Percentiles rank a stretch among this genome's conserved stretches.
phyloP scores from a whole-genome alignment of 768 basidiomycete genomes.

The Serendipita vermifera region DNA sequence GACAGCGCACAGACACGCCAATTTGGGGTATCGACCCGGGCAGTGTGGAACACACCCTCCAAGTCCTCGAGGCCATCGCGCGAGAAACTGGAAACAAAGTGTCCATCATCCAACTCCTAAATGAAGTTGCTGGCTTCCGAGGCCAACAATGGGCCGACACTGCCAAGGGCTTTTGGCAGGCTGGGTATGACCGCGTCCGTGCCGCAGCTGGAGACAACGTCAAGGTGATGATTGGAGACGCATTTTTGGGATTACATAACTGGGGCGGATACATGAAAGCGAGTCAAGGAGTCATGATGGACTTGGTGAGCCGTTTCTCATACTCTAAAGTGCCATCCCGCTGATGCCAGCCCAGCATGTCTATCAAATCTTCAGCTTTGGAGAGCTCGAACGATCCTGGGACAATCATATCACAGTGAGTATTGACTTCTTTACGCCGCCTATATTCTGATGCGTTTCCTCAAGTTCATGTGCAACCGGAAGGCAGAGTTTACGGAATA shows the following conservation, averaged over 20 bases:
- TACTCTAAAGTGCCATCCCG: not conserved
- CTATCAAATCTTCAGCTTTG: constrained; percentile 58
- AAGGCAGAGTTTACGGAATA: constrained; percentile 34
- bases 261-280: constrained; percentile 48
- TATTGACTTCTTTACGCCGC: constrained; percentile 9
- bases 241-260: constrained; percentile 49
- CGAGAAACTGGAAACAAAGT: constrained; percentile 42
- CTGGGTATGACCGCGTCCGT: constrained; percentile 48
- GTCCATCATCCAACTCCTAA: constrained; percentile 54
- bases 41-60: constrained; percentile 42
- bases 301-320: constrained; percentile 33
- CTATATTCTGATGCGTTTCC: not conserved
- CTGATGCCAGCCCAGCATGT: constrained; percentile 35
- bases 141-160: constrained; percentile 30
- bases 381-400: constrained; percentile 39
- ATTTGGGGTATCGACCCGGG: constrained; percentile 38
- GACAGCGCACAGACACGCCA: constrained; percentile 43
- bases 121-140: constrained; percentile 51
- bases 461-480: constrained; percentile 42
- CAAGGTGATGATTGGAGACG: constrained; percentile 61
- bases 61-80: constrained; percentile 43
- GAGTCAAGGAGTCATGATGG: constrained; percentile 51
- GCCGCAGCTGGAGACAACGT: constrained; percentile 33
- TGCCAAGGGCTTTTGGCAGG: constrained; percentile 42
- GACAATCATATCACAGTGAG: constrained; percentile 45